A percentile compares a stretch with the other conserved stretches of the same genome.
phyloP scores from a whole-genome alignment of 768 basidiomycete genomes.

The Suillus decipiens region DNA sequence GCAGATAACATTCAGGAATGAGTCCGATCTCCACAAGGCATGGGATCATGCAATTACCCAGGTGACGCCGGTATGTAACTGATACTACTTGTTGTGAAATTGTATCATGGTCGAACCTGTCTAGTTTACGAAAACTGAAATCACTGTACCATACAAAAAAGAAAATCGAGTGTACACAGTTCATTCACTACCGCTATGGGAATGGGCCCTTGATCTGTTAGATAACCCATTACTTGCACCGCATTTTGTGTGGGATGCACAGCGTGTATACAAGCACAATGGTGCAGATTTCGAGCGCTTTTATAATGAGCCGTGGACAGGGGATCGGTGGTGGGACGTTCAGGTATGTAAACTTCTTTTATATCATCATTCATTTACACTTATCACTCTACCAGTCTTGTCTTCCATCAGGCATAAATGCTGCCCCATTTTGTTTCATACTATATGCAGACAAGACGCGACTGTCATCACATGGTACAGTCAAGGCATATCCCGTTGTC shows the following conservation, averaged over 20 bases:
- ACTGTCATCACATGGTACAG: slow-evolving; percentile 17
- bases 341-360: slow-evolving; percentile 34
- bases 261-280: slow-evolving; percentile 28
- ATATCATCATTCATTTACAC: not conserved
- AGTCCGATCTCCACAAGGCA: slow-evolving; percentile 1
- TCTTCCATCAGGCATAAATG: not conserved
- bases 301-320: slow-evolving; percentile 40
- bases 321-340: too few species aligned
- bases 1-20: slow-evolving; percentile 19
- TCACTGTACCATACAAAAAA: slow-evolving; percentile 13
- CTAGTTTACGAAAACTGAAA: not conserved
- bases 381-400: not conserved
- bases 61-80: slow-evolving; percentile 11
- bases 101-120: too few species aligned
- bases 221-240: slow-evolving; percentile 5
- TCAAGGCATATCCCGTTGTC: slow-evolving; percentile 24
- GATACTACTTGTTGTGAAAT: not conserved
- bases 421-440: slow-evolving; percentile 10
- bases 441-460: slow-evolving; percentile 23
- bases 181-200: slow-evolving; percentile 9
- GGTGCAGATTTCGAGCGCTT: slow-evolving; percentile 28
- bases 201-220: slow-evolving; percentile 16
- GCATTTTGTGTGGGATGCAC: slow-evolving; percentile 35
- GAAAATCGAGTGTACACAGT: slow-evolving; percentile 1
- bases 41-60: not conserved